Percentiles rank a stretch among this genome's conserved stretches.
These are phyloP conservation scores for Pisolithus albus DNA, from an alignment of 768 basidiomycete species.

Conservation along the genomic window DNA sequence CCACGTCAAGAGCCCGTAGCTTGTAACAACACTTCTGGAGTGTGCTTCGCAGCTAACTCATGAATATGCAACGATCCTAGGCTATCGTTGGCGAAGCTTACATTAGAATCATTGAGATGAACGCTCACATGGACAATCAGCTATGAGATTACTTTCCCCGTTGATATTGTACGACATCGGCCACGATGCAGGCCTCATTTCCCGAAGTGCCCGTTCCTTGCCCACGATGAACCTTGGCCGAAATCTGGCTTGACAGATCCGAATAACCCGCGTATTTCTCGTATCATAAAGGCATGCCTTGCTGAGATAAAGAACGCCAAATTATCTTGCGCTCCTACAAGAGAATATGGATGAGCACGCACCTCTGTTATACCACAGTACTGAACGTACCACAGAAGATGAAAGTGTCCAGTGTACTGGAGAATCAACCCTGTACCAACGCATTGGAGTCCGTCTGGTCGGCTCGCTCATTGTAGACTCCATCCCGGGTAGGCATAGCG, in stretches of 20 bases:
- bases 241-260: constrained; percentile 1
- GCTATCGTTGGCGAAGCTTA: too few species aligned
- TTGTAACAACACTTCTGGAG: too few species aligned
- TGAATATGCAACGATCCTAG: too few species aligned
- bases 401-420: constrained; percentile 10
- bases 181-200: constrained; percentile 27
- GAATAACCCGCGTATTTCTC: constrained; percentile 2
- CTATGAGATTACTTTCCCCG: neutral
- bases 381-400: constrained; percentile 4
- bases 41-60: too few species aligned
- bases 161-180: constrained; percentile 12
- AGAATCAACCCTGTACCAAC: constrained; percentile 22
- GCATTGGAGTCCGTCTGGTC: constrained; percentile 32
- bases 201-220: neutral
- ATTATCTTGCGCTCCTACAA: constrained; percentile 1
- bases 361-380: constrained; percentile 23
- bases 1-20: neutral
- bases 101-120: neutral
- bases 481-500: constrained; percentile 41
- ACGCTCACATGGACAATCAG: neutral
- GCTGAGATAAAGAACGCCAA: neutral
- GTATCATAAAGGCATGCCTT: constrained; percentile 12
- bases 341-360: constrained; percentile 24
- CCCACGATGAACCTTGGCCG: constrained; percentile 1
- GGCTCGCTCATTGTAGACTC: constrained; percentile 48